These are phyloP conservation scores for Debaryomycetaceae sp. DNA, from an alignment of 1,139 yeast genomes.

Conservation along the genomic window DNA sequence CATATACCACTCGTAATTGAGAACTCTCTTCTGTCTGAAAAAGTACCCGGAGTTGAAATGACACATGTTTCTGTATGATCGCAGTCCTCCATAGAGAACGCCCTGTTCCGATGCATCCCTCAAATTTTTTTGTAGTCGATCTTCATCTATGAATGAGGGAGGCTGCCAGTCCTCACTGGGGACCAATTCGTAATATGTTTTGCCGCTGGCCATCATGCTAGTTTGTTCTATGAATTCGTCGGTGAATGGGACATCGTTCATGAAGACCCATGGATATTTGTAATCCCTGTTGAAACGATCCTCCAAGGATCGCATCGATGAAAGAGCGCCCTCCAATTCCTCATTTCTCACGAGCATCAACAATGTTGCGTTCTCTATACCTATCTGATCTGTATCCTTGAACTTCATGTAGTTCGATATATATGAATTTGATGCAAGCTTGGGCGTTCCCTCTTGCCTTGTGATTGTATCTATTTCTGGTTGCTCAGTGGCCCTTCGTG, in stretches of 20 bases:
- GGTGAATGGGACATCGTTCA: constrained; percentile 42
- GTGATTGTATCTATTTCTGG: background rate
- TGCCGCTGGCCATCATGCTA: constrained; percentile 79
- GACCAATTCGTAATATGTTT: constrained; percentile 48
- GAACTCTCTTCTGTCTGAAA: constrained; percentile 36
- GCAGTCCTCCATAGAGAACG: constrained; percentile 39
- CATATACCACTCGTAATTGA: constrained; percentile 44
- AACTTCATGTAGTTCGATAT: constrained; percentile 23
- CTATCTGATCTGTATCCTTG: constrained; percentile 33
- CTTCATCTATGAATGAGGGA: constrained; percentile 34
- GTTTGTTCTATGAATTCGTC: constrained; percentile 51
- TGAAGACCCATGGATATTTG: constrained; percentile 45
- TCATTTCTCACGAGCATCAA: constrained; percentile 45
- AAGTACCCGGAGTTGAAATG: constrained; percentile 47
- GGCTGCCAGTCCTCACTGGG: constrained; percentile 44
- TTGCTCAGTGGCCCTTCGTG: background rate
- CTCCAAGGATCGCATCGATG: constrained; percentile 43
- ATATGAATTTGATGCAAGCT: constrained; percentile 45
- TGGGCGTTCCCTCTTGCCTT: constrained; percentile 15
- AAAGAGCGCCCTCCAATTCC: constrained; percentile 40
- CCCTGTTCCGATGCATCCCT: constrained; percentile 16
- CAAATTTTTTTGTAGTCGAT: constrained; percentile 24
- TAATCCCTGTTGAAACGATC: constrained; percentile 46
- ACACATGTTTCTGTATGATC: constrained; percentile 47
- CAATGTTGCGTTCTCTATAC: constrained; percentile 49